Base-by-base conservation (phyloP, 2,329 filamentous ascomycete species). In the Sordariomycetes sp. region DNA sequence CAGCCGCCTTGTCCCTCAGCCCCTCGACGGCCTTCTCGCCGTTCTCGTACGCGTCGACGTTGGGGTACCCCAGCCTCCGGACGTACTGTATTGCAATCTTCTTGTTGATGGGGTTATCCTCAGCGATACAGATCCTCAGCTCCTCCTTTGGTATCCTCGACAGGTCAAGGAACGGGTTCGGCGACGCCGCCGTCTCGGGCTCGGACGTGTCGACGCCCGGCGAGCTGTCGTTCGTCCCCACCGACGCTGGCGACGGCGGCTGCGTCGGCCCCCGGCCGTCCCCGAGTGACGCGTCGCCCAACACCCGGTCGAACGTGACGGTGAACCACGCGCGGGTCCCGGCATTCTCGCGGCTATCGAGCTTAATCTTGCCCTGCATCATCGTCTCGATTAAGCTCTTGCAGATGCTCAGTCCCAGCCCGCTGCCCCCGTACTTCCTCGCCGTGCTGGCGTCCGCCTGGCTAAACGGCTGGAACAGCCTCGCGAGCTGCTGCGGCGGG, bases 81-180 rank as follows among this genome's bases (percentile, higher is more conserved):
- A 95, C 87, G 63, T 95, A 96, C 63, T 90, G 89, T 54, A 96
- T 89, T 1, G 91, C 91, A 63, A 96, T 96, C 68, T 88, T 90
- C 66, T 95, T 89, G 64, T 96, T 96, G 73, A 96, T 95, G 2
- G 86, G 82, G 63, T 96, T 96, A 72, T 97, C 92, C 66, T 97
- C 92, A 0, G 92, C 92, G 59, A 97, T 92, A 69, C 90, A 96
- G 34, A 97, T 85, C 35, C 89, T 85, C 34, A 97, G 76, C 58
- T 95, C 78, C 52, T 90, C 82, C 58, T 88, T 84, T 10, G 87
- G 83, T 7, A 96, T 80, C 58, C 78, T 77, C 20, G 85, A 85
- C 4, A 96, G 77, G 66, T 90, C 85, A 24, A 85, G 72, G 59
- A 80, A 78, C 3, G 77, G 74, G 56, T 74, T 72, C 22, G 65